Evolutionary conservation across 2,329 filamentous ascomycete species (phyloP).

Genomic region (Ceratocystis lukuohia): DNA sequence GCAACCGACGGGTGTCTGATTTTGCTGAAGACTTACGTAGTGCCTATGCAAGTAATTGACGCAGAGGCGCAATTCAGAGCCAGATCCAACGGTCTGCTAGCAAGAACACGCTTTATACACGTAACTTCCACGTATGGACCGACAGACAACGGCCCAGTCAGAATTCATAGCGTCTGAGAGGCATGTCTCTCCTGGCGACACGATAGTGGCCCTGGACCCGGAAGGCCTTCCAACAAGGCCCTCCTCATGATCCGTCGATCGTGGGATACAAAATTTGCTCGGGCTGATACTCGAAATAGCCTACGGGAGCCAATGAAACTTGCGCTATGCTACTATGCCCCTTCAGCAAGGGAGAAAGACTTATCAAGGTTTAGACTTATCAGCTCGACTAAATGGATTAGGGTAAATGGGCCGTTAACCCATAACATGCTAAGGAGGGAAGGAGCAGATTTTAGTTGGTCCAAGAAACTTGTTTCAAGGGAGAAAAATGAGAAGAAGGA

Average conservation of each 20-base stretch:
- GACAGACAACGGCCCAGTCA: too few species aligned
- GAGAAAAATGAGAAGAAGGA: not conserved
- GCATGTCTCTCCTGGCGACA: too few species aligned
- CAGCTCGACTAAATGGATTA: not conserved
- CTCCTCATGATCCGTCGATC: not conserved
- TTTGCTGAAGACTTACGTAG: not conserved
- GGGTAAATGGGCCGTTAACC: not conserved
- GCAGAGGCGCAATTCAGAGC: not conserved
- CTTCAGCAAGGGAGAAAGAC: not conserved
- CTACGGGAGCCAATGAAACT: not conserved
- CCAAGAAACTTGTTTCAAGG: constrained; percentile 7
- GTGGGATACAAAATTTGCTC: not conserved
- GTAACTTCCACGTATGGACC: too few species aligned
- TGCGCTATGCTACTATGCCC: not conserved
- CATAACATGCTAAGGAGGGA: not conserved
- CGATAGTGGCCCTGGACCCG: too few species aligned
- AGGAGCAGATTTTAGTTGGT: not conserved
- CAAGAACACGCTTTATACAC: too few species aligned
- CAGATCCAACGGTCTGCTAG: too few species aligned
- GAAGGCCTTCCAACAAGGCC: too few species aligned
- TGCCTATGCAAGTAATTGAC: not conserved
- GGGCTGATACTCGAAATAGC: not conserved
- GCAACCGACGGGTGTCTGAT: not conserved
- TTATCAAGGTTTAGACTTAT: not conserved
- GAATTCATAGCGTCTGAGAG: too few species aligned